These are phyloP conservation scores for Suhomyces prunicola DNA, from an alignment of 805 yeast species.

Conservation along the genomic window DNA sequence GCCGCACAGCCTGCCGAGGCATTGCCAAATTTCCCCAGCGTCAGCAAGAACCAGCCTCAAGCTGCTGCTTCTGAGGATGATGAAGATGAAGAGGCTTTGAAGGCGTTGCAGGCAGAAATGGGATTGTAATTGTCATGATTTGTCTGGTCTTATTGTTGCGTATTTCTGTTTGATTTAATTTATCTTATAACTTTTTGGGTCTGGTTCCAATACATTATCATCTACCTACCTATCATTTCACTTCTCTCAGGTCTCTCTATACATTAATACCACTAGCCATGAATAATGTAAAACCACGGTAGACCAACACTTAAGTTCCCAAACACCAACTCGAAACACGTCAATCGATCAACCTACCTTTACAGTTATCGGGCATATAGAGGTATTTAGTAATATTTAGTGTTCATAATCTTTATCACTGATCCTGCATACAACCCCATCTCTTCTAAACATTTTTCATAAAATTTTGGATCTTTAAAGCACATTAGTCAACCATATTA, in stretches of 20 bases:
- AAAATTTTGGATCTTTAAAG: not conserved
- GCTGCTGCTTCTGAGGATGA: slow-evolving; percentile 51
- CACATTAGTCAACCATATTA: not conserved
- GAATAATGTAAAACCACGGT: not conserved
- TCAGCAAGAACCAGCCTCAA: slow-evolving; percentile 41
- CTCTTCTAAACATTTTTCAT: not conserved
- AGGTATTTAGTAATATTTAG: not conserved
- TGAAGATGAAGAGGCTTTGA: slow-evolving; percentile 80
- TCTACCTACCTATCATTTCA: not conserved
- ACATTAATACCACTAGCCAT: not conserved
- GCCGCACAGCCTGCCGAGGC: slow-evolving; percentile 11
- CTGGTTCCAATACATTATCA: not conserved
- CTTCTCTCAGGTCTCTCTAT: not conserved
- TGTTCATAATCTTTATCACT: not conserved
- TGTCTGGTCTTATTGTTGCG: not conserved
- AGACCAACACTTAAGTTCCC: too few relatives aligned
- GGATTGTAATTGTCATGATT: slow-evolving; percentile 46
- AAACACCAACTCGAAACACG: not conserved
- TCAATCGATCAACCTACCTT: too few relatives aligned
- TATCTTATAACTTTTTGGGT: not conserved
- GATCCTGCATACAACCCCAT: slow-evolving; percentile 1
- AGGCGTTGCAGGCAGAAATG: slow-evolving; percentile 83
- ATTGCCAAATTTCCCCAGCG: slow-evolving; percentile 46
- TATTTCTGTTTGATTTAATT: not conserved
- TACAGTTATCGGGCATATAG: too few relatives aligned